Conservation (phyloP, 164 flowering plant species). For the grape (Vitis vinifera) region DNA sequence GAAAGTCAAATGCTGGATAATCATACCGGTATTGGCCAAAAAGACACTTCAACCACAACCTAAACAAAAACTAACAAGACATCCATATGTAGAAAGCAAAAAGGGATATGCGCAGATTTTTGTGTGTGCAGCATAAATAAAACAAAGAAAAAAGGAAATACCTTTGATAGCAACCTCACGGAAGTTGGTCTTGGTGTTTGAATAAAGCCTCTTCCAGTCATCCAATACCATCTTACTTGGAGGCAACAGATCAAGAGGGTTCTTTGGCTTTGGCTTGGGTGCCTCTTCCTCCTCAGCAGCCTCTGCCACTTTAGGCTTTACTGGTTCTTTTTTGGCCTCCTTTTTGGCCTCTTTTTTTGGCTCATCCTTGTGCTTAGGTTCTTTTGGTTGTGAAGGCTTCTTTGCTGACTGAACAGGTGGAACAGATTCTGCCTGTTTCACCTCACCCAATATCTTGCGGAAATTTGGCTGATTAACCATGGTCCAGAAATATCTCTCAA, state of each 20-base stretch:
- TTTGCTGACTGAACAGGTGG: conserved; percentile 52
- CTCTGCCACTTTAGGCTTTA: conserved; percentile 44
- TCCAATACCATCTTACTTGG: conserved; percentile 49
- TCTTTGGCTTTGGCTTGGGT: conserved; percentile 93
- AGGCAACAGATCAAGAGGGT: conserved; percentile 78
- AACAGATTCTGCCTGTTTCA: conserved; percentile 75
- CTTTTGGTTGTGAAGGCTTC: conserved; percentile 50
- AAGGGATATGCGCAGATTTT: neutral
- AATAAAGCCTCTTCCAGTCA: conserved; percentile 87
- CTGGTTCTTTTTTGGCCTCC: conserved; percentile 51
- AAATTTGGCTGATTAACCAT: conserved; percentile 87
- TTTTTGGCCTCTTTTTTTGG: conserved; percentile 47
- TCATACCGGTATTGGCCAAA: too few relatives aligned
- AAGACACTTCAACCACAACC: too few relatives aligned
- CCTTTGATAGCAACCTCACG: conserved; percentile 98
- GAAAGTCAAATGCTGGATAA: too few relatives aligned
- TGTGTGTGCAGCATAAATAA: neutral
- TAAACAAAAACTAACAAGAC: neutral
- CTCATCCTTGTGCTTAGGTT: conserved; percentile 47
- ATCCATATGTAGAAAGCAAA: neutral
- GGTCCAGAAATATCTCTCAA: conserved; percentile 98
- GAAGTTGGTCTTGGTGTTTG: conserved; percentile 63
- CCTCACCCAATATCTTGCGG: conserved; percentile 68
- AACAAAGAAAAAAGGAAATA: conserved; percentile 18
- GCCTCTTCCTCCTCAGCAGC: conserved; percentile 75